Evolutionary conservation across 2,329 filamentous ascomycete genomes (phyloP).

Genomic region (Elsinoe australis): DNA sequence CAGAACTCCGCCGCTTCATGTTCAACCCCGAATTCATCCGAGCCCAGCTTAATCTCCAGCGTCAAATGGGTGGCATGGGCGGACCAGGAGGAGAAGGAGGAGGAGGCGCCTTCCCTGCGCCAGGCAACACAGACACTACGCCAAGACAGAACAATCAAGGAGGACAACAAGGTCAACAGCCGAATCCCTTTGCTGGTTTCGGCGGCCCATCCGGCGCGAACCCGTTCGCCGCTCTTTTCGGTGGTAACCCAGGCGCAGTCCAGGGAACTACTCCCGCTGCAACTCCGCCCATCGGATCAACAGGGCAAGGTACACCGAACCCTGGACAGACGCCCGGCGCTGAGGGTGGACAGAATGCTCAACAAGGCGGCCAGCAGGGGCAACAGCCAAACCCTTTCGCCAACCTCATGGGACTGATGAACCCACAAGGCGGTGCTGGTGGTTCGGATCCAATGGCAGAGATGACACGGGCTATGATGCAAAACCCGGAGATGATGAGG

Average conservation of each 20-base stretch:
- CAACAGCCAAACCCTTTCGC: slow-evolving; percentile 59
- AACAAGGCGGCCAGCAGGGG: slow-evolving; percentile 25
- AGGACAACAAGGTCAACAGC: slow-evolving; percentile 31
- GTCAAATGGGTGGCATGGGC: slow-evolving; percentile 50
- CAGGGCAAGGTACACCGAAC: slow-evolving; percentile 28
- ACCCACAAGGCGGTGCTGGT: slow-evolving; percentile 21
- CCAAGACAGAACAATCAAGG: slow-evolving; percentile 36
- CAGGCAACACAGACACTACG: slow-evolving; percentile 83
- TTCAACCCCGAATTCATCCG: slow-evolving; percentile 80
- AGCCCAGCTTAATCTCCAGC: slow-evolving; percentile 74
- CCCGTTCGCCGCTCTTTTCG: slow-evolving; percentile 56
- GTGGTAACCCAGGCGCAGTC: slow-evolving; percentile 28
- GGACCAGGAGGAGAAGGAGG: slow-evolving; percentile 31
- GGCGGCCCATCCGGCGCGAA: slow-evolving; percentile 38
- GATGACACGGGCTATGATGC: slow-evolving; percentile 43
- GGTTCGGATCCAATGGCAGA: slow-evolving; percentile 44
- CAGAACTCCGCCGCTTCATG: slow-evolving; percentile 85
- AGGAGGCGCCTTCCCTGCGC: slow-evolving; percentile 68
- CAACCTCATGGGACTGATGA: slow-evolving; percentile 47
- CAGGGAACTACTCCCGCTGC: slow-evolving; percentile 32
- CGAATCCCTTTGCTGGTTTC: slow-evolving; percentile 44
- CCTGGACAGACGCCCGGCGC: slow-evolving; percentile 23
- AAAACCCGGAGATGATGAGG: slow-evolving; percentile 52
- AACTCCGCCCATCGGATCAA: slow-evolving; percentile 25
- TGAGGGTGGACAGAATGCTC: slow-evolving; percentile 2